These are phyloP conservation scores for Aspergillus pseudoterreus DNA, from an alignment of 2,329 filamentous ascomycete genomes.

Conservation along the genomic window DNA sequence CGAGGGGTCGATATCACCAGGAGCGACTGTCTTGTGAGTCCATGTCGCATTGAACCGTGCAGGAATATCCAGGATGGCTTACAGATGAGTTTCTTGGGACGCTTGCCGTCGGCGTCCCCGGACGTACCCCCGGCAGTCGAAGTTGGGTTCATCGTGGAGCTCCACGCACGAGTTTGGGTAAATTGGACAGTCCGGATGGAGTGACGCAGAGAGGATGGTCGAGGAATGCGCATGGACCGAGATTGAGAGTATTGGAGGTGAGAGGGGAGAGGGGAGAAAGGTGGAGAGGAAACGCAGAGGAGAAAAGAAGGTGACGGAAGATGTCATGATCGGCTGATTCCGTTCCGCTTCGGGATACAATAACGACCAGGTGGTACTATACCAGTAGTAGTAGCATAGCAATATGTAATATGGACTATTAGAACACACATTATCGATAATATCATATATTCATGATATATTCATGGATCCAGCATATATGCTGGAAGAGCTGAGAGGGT, in stretches of 20 bases:
- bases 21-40: constrained; percentile 32
- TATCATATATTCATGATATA: too few relatives aligned
- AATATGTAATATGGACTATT: too few relatives aligned
- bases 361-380: not conserved
- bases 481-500: constrained; percentile 10
- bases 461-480: not conserved
- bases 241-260: not conserved
- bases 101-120: constrained; percentile 15
- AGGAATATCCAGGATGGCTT: constrained; percentile 8
- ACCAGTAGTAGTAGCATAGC: too few relatives aligned
- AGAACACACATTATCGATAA: too few relatives aligned
- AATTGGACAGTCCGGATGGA: not conserved
- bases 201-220: not conserved
- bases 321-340: not conserved
- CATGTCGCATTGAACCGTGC: not conserved
- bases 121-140: constrained; percentile 8
- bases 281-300: not conserved
- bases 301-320: not conserved
- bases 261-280: not conserved
- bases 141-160: not conserved
- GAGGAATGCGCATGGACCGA: constrained; percentile 5
- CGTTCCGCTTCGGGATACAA: not conserved
- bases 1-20: constrained; percentile 36
- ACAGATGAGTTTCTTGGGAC: constrained; percentile 43
- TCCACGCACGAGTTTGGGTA: not conserved